Conservation (phyloP, 345 rosid genomes). For the Pseudoturritis turrita region DNA sequence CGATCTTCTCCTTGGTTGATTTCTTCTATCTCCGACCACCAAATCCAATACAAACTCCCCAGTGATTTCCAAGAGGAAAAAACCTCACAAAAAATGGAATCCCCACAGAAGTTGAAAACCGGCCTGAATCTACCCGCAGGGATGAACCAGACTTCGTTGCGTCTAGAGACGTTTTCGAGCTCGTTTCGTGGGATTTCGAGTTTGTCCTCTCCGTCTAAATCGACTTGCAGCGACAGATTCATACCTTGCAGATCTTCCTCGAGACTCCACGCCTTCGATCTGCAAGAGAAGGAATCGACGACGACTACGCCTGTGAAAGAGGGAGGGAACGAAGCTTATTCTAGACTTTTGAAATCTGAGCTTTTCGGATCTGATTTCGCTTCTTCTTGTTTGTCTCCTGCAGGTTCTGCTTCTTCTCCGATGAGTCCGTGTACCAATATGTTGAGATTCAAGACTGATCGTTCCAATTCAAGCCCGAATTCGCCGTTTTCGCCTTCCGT, state of each 20-base stretch:
- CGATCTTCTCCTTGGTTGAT: slow-evolving; percentile 7
- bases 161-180: slow-evolving; percentile 56
- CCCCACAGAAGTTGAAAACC: slow-evolving; percentile 55
- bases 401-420: slow-evolving; percentile 75
- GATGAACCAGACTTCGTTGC: slow-evolving; percentile 67
- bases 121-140: slow-evolving; percentile 88
- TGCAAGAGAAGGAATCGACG: slow-evolving; percentile 55
- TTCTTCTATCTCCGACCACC: not conserved
- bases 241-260: slow-evolving; percentile 97
- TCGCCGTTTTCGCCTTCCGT: slow-evolving; percentile 88
- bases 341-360: slow-evolving; percentile 70
- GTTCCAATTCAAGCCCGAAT: slow-evolving; percentile 52
- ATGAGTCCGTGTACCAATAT: slow-evolving; percentile 76
- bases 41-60: not conserved
- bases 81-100: slow-evolving; percentile 47
- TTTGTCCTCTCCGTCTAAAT: slow-evolving; percentile 74
- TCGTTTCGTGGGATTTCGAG: slow-evolving; percentile 64
- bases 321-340: slow-evolving; percentile 85
- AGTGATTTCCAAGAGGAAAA: not conserved
- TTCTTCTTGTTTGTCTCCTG: slow-evolving; percentile 60
- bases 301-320: slow-evolving; percentile 71
- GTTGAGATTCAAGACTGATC: slow-evolving; percentile 82
- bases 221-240: slow-evolving; percentile 84
- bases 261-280: slow-evolving; percentile 81
- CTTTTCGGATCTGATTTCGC: slow-evolving; percentile 94